Conservation (phyloP, 2,329 filamentous ascomycete genomes). For the Verticillium nubilum region DNA sequence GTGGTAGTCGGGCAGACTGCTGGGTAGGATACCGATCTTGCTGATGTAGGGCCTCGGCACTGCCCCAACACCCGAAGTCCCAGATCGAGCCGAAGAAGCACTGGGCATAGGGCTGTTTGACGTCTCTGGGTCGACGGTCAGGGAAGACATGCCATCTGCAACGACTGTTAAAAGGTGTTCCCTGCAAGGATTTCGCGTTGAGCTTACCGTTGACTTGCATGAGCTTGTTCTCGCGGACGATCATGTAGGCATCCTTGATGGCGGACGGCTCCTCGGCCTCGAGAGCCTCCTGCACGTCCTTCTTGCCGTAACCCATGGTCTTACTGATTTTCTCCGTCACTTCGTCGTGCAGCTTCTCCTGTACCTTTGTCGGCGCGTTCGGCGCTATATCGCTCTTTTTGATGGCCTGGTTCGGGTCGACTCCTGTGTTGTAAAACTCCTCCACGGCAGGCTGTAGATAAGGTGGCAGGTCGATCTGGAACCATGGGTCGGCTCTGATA, state of each 20-base stretch:
- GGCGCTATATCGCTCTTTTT: constrained; percentile 76
- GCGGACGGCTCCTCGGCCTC: constrained; percentile 90
- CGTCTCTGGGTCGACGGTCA: constrained; percentile 27
- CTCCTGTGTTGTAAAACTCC: constrained; percentile 90
- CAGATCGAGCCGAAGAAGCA: constrained; percentile 50
- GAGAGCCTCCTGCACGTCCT: constrained; percentile 91
- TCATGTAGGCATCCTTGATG: constrained; percentile 98
- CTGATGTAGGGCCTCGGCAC: constrained; percentile 60
- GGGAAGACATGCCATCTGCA: constrained; percentile 21
- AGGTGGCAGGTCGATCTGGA: constrained; percentile 75
- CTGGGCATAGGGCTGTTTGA: constrained; percentile 44
- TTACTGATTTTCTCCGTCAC: constrained; percentile 95
- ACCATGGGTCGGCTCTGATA: constrained; percentile 92
- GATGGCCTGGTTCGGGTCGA: constrained; percentile 88
- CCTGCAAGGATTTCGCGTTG: background rate
- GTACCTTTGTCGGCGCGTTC: constrained; percentile 69
- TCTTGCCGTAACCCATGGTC: constrained; percentile 95
- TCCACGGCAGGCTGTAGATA: constrained; percentile 86
- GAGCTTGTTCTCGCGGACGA: constrained; percentile 94
- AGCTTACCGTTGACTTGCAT: constrained; percentile 90
- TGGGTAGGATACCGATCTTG: constrained; percentile 88
- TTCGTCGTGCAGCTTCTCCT: constrained; percentile 85
- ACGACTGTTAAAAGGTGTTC: constrained; percentile 18
- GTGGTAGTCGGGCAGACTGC: constrained; percentile 85
- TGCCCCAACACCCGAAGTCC: constrained; percentile 40